Evolutionary conservation across 768 basidiomycete genomes (phyloP).

Genomic region (Dictyophora rubrovolvata): DNA sequence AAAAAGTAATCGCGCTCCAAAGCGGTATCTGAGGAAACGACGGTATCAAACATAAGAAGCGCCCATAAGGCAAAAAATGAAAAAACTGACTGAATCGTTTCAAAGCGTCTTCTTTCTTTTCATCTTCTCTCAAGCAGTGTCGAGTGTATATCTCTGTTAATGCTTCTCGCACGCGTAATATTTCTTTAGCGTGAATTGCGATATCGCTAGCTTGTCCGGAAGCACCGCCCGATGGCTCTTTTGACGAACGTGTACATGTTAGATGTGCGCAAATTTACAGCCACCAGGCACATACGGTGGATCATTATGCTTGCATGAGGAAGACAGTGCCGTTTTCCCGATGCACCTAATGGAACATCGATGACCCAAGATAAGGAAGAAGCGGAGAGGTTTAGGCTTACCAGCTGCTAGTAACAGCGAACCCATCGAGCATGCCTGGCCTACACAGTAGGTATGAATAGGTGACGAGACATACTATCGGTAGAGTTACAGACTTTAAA

Average conservation of each 20-base stretch:
- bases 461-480: conserved; percentile 85
- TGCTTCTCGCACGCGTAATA: conserved; percentile 74
- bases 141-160: conserved; percentile 83
- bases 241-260: conserved; percentile 11
- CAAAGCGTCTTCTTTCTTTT: conserved; percentile 52
- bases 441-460: conserved; percentile 94
- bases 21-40: conserved; percentile 53
- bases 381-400: conserved; percentile 14
- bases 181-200: conserved; percentile 95
- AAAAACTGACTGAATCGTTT: conserved; percentile 62
- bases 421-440: conserved; percentile 94
- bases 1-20: conserved; percentile 94
- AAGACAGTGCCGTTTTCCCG: conserved; percentile 83
- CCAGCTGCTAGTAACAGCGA: conserved; percentile 85
- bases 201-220: conserved; percentile 95
- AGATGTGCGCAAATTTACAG: not conserved
- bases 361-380: conserved; percentile 11
- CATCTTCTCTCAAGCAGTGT: conserved; percentile 65
- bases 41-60: conserved; percentile 12
- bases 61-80: conserved; percentile 9
- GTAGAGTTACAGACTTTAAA: not conserved
- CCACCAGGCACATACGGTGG: conserved; percentile 56
- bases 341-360: conserved; percentile 42
- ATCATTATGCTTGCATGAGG: conserved; percentile 98
- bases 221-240: conserved; percentile 94